Evolutionary conservation across 1,284 basidiomycete species (phyloP).

Genomic region (Heterobasidion irregulare): DNA sequence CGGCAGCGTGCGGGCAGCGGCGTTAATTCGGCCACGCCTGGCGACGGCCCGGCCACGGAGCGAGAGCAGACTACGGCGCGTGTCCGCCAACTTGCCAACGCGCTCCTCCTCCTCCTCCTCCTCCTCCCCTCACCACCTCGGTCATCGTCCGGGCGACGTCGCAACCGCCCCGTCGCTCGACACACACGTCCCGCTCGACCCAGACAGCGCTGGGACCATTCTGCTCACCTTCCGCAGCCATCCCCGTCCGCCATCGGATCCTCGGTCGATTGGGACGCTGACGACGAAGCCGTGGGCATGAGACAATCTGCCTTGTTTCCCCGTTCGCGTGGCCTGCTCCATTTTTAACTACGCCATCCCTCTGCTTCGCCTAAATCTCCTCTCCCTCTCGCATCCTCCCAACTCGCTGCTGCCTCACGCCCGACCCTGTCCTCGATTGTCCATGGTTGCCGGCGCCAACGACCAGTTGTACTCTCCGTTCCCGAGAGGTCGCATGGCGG

Average conservation of each 20-base stretch:
- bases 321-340: slow-evolving; percentile 10
- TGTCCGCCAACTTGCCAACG: neutral
- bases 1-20: no score
- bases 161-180: no score
- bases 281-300: slow-evolving; percentile 6
- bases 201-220: neutral
- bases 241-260: neutral
- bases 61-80: neutral
- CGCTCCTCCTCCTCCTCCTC: neutral
- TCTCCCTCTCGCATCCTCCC: slow-evolving; percentile 22
- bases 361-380: slow-evolving; percentile 19
- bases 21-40: no score
- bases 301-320: slow-evolving; percentile 4
- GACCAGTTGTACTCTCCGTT: slow-evolving; percentile 50
- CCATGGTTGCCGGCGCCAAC: slow-evolving; percentile 47
- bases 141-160: no score
- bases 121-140: no score
- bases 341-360: slow-evolving; percentile 4
- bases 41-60: neutral
- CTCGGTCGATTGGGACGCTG: slow-evolving; percentile 1
- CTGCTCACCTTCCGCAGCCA: neutral
- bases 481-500: slow-evolving; percentile 37
- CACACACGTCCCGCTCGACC: neutral
- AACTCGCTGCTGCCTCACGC: slow-evolving; percentile 9
- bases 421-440: slow-evolving; percentile 11